Evolutionary conservation across 495 filamentous ascomycete genomes (phyloP).

Genomic region (Penicillium canariense): DNA sequence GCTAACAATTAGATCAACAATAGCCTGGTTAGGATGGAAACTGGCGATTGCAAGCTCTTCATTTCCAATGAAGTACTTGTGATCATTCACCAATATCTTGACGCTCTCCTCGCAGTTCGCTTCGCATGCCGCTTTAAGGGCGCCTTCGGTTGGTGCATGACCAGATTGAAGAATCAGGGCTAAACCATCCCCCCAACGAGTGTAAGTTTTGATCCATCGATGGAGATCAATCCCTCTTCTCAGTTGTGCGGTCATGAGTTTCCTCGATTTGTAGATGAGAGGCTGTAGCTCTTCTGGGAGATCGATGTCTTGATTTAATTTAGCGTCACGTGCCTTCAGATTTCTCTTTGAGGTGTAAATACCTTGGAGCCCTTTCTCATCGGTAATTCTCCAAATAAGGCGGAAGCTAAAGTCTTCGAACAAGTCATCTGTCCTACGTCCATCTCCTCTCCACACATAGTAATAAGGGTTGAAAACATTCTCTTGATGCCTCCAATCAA

Average conservation of each 20-base stretch:
- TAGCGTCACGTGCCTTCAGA: not conserved
- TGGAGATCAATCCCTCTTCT: slow-evolving; percentile 3
- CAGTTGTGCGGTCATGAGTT: not conserved
- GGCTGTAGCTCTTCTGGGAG: slow-evolving; percentile 1
- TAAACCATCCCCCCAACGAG: slow-evolving; percentile 1
- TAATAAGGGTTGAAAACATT: slow-evolving; percentile 1
- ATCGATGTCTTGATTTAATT: slow-evolving; percentile 2
- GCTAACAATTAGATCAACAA: slow-evolving; percentile 4
- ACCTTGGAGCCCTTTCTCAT: slow-evolving; percentile 5
- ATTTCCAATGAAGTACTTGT: slow-evolving; percentile 4
- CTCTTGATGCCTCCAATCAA: slow-evolving; percentile 7
- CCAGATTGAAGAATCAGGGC: slow-evolving; percentile 10
- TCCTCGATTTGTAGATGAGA: slow-evolving; percentile 6
- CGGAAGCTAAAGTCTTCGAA: slow-evolving; percentile 8
- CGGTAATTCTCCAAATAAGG: slow-evolving; percentile 5
- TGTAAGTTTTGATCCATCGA: slow-evolving; percentile 1
- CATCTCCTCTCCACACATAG: not conserved
- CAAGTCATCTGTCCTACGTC: slow-evolving; percentile 1
- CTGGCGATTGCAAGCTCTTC: slow-evolving; percentile 3
- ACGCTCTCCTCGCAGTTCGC: slow-evolving; percentile 6
- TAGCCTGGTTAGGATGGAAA: slow-evolving; percentile 1
- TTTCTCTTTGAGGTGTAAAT: not conserved
- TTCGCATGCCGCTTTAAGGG: slow-evolving; percentile 1
- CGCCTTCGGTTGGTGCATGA: not conserved
- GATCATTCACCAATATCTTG: slow-evolving; percentile 3